Evolutionary conservation across 129 eudicot genomes (phyloP).

Genomic region (Rutidosis leptorrhynchoides): DNA sequence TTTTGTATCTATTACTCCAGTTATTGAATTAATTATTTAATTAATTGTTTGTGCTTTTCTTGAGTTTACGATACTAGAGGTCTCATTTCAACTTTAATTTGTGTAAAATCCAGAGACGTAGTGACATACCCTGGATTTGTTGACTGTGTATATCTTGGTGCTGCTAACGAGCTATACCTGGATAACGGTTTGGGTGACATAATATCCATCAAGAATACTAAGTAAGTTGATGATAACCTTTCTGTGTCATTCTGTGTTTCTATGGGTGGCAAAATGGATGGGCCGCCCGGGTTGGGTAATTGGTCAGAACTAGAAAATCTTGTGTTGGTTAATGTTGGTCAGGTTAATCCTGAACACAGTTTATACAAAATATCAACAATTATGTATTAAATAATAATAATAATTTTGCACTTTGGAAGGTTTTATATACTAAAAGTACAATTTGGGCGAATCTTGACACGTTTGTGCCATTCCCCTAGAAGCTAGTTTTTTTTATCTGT

Average conservation of each 20-base stretch:
- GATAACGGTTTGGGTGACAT: constrained; percentile 83
- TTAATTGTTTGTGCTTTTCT: neutral
- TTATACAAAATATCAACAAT: neutral
- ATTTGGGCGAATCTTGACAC: neutral
- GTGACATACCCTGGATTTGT: constrained; percentile 98
- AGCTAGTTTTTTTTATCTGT: neutral
- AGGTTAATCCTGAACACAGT: neutral
- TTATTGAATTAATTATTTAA: too few species aligned
- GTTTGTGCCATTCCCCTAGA: neutral
- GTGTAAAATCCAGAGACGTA: constrained; percentile 53
- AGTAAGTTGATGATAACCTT: constrained; percentile 44
- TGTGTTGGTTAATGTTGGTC: neutral
- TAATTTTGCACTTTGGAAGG: neutral
- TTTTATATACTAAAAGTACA: neutral
- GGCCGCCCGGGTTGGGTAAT: neutral
- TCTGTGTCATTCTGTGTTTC: neutral
- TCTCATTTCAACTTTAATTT: constrained; percentile 20
- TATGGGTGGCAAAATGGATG: neutral
- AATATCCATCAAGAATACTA: constrained; percentile 69
- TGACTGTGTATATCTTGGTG: constrained; percentile 86
- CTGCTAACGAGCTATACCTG: constrained; percentile 60
- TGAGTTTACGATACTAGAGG: neutral
- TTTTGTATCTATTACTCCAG: too few species aligned
- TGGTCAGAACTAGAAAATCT: neutral
- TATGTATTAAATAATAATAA: neutral